phyloP scores from a whole-genome alignment of 192 early-diverging fungal species.

The Funneliformis geosporum region DNA sequence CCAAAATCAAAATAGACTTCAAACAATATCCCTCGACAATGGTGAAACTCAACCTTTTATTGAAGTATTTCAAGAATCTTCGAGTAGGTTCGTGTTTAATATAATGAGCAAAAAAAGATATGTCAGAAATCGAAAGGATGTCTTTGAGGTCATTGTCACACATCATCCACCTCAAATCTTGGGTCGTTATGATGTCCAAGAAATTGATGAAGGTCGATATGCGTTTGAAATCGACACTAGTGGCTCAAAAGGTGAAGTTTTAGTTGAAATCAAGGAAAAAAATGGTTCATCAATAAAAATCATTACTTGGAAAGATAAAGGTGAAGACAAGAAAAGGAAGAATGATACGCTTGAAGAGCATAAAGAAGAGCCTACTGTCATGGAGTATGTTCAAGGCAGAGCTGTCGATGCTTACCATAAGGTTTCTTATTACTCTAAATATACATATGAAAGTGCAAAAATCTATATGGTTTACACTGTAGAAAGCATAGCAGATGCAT shows the following conservation, averaged over 20 bases:
- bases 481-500: background rate
- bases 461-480: no score
- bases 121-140: background rate
- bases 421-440: background rate
- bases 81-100: background rate
- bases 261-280: constrained; percentile 20
- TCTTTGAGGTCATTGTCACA: constrained; percentile 18
- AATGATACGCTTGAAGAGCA: background rate
- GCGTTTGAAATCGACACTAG: constrained; percentile 18
- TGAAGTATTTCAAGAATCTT: constrained; percentile 16
- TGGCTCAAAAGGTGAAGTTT: constrained; percentile 9
- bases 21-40: background rate
- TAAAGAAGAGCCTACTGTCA: background rate
- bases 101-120: background rate
- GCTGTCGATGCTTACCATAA: background rate
- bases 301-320: background rate
- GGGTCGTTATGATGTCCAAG: background rate
- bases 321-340: background rate
- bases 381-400: background rate
- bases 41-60: background rate
- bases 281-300: background rate
- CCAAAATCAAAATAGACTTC: background rate
- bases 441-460: background rate
- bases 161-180: constrained; percentile 25
- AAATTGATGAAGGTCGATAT: constrained; percentile 15